Evolutionary conservation across 2,329 filamentous ascomycete species (phyloP).

Genomic region (Myriosclerotinia scirpicola): DNA sequence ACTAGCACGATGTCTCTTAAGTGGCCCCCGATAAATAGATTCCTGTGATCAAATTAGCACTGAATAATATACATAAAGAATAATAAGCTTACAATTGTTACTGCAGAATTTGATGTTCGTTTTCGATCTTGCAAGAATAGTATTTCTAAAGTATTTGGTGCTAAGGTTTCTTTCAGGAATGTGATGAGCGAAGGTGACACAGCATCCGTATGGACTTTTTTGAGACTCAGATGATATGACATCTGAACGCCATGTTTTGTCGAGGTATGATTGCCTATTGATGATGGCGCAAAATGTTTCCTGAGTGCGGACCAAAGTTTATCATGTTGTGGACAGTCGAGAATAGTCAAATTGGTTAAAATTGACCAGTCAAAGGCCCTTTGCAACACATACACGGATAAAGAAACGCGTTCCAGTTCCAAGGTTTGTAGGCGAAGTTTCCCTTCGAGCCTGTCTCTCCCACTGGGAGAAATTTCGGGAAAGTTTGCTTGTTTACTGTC

Average conservation of each 20-base stretch:
- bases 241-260: slow-evolving; percentile 41
- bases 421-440: slow-evolving; percentile 68
- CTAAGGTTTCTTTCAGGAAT: slow-evolving; percentile 75
- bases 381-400: slow-evolving; percentile 71
- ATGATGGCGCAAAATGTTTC: slow-evolving; percentile 55
- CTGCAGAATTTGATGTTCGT: slow-evolving; percentile 51
- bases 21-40: slow-evolving; percentile 66
- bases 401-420: slow-evolving; percentile 70
- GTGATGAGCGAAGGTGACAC: slow-evolving; percentile 67
- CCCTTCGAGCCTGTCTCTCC: slow-evolving; percentile 50
- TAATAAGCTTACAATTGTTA: slow-evolving; percentile 51
- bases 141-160: slow-evolving; percentile 76
- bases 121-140: slow-evolving; percentile 71
- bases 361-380: slow-evolving; percentile 73
- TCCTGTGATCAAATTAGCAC: slow-evolving; percentile 44
- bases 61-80: neutral
- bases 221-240: slow-evolving; percentile 66
- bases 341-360: slow-evolving; percentile 69
- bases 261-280: slow-evolving; percentile 34
- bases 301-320: slow-evolving; percentile 72
- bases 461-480: slow-evolving; percentile 32
- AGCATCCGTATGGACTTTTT: slow-evolving; percentile 72
- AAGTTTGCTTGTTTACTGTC: slow-evolving; percentile 34
- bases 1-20: slow-evolving; percentile 70
- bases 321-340: slow-evolving; percentile 72